Percentiles rank a stretch among this genome's conserved stretches.
phyloP scores from a whole-genome alignment of 2,329 filamentous ascomycete genomes.

The Incumbomyces delicatus region DNA sequence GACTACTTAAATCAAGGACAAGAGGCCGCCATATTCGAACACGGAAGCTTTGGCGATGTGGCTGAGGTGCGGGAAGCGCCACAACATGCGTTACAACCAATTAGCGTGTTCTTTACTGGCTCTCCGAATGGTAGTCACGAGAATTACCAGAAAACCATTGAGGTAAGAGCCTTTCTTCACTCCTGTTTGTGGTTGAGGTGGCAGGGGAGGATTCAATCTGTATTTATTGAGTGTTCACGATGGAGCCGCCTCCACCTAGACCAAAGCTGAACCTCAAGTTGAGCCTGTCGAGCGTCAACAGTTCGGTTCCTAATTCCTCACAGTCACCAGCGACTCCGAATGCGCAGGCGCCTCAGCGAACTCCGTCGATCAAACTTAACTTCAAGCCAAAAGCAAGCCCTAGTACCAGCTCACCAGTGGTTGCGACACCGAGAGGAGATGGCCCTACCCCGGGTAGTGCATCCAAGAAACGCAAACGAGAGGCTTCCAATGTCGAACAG shows the following conservation, averaged over 20 bases:
- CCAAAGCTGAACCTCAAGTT: constrained; percentile 23
- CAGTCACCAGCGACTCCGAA: constrained; percentile 13
- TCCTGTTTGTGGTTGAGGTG: too few relatives aligned
- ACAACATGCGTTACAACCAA: too few relatives aligned
- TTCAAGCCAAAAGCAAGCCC: constrained; percentile 8
- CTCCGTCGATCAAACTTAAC: constrained; percentile 21
- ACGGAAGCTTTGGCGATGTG: background rate
- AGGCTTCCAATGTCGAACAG: background rate
- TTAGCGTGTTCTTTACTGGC: too few relatives aligned
- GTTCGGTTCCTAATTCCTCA: background rate
- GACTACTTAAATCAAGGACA: constrained; percentile 1
- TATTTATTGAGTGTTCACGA: background rate
- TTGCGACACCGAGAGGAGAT: constrained; percentile 13
- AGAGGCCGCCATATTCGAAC: constrained; percentile 5
- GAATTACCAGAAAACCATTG: too few relatives aligned
- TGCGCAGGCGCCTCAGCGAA: constrained; percentile 12
- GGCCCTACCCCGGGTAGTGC: constrained; percentile 19
- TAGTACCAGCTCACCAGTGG: constrained; percentile 16
- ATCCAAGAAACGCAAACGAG: constrained; percentile 22
- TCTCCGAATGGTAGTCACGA: too few relatives aligned
- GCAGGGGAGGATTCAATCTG: too few relatives aligned
- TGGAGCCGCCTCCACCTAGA: constrained; percentile 12
- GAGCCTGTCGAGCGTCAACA: constrained; percentile 3
- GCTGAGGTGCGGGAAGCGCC: background rate
- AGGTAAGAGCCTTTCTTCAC: background rate